A percentile compares a stretch with the other conserved stretches of the same genome.
phyloP scores from a whole-genome alignment of 2,329 filamentous ascomycete genomes.

The Clonostachys rosea region DNA sequence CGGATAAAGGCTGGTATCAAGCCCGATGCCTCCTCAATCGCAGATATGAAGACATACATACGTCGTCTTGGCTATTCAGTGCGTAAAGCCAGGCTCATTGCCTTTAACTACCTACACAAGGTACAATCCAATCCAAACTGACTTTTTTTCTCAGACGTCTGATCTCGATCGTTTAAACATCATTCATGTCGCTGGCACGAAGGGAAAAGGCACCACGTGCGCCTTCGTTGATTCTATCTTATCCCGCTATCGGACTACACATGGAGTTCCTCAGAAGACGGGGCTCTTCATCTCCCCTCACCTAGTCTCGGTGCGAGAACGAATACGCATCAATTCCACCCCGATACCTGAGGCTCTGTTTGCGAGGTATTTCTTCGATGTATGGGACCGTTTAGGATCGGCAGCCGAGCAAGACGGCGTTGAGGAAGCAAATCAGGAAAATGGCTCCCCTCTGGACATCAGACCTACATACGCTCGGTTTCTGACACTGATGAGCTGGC shows the following conservation, averaged over 20 bases:
- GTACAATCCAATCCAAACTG: too few relatives aligned
- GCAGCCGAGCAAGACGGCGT: constrained; percentile 16
- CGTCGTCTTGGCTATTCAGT: constrained; percentile 71
- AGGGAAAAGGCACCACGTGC: constrained; percentile 71
- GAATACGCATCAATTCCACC: constrained; percentile 56
- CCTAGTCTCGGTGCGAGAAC: constrained; percentile 61
- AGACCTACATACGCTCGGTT: constrained; percentile 56
- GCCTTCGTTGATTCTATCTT: constrained; percentile 64
- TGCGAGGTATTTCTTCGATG: constrained; percentile 62
- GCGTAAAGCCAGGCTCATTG: constrained; percentile 5
- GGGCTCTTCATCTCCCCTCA: constrained; percentile 69
- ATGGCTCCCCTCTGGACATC: constrained; percentile 12
- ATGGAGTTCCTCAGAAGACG: constrained; percentile 33
- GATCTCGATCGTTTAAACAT: constrained; percentile 60
- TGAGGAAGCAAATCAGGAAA: constrained; percentile 20
- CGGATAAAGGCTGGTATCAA: constrained; percentile 69
- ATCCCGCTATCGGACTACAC: constrained; percentile 34
- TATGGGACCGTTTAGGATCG: constrained; percentile 52
- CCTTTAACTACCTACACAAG: neutral
- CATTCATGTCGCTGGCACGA: constrained; percentile 70
- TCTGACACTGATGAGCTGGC: constrained; percentile 62
- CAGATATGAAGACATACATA: constrained; percentile 78
- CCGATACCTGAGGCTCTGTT: constrained; percentile 57
- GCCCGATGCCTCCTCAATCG: constrained; percentile 65
- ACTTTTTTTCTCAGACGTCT: constrained; percentile 15